These are phyloP conservation scores for Citrus inodora DNA, from an alignment of 345 rosid genomes.

Conservation along the genomic window DNA sequence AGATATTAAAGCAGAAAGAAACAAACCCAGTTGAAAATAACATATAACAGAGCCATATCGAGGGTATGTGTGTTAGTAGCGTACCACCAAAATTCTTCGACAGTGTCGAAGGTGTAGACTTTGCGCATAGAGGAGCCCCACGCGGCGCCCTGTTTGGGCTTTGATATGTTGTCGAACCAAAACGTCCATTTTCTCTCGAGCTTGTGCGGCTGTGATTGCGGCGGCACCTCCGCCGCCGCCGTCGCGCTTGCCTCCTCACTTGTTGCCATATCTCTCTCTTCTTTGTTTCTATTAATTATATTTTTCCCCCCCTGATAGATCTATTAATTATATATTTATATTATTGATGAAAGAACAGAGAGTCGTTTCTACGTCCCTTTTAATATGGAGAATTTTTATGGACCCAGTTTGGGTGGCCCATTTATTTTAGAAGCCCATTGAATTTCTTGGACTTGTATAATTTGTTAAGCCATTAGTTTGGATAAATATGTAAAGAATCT, in stretches of 20 bases:
- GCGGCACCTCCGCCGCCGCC: constrained; percentile 29
- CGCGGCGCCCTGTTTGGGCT: constrained; percentile 71
- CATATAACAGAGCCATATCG: neutral
- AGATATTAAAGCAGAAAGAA: neutral
- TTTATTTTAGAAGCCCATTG: neutral
- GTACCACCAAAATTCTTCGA: constrained; percentile 96
- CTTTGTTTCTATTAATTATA: neutral
- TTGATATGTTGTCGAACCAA: constrained; percentile 87
- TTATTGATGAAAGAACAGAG: too few species aligned
- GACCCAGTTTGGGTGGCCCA: neutral
- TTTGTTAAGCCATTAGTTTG: too few species aligned
- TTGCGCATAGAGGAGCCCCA: constrained; percentile 86
- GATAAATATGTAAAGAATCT: too few species aligned
- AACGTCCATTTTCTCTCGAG: constrained; percentile 87
- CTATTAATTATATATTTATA: too few species aligned
- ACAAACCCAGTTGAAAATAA: neutral
- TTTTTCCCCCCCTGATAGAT: too few species aligned
- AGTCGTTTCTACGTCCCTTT: neutral
- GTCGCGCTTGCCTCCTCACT: constrained; percentile 36
- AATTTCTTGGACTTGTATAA: neutral
- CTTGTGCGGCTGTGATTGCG: constrained; percentile 53
- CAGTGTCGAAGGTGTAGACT: constrained; percentile 80
- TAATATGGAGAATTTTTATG: neutral
- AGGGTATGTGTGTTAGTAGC: neutral
- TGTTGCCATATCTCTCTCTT: constrained; percentile 17